A percentile compares a stretch with the other conserved stretches of the same genome.
Conservation (phyloP, 371 early-diverging fungal genomes). For the Lichtheimia ornata region DNA sequence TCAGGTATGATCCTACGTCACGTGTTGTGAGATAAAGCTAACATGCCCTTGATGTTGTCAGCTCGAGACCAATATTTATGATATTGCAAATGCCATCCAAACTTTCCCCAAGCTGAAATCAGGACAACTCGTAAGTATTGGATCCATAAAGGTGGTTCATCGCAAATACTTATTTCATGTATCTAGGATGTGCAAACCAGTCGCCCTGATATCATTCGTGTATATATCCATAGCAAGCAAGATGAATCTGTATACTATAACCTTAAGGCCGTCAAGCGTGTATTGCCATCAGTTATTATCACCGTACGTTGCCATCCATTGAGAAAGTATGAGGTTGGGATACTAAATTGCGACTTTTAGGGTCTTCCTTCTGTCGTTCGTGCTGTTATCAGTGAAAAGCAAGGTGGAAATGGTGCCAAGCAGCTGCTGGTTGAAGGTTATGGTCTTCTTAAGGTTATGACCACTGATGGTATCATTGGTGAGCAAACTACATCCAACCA, state of each 20-base stretch:
- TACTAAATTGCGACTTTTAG: slow-evolving; percentile 14
- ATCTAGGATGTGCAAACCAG: slow-evolving; percentile 73
- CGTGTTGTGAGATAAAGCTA: background rate
- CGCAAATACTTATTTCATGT: background rate
- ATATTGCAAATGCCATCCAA: slow-evolving; percentile 80
- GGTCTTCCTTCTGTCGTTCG: slow-evolving; percentile 88
- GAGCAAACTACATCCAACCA: slow-evolving; percentile 87
- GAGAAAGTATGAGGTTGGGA: no score
- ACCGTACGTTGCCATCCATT: slow-evolving; percentile 33
- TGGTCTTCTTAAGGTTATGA: slow-evolving; percentile 93
- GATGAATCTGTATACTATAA: slow-evolving; percentile 70
- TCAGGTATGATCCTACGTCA: slow-evolving; percentile 35
- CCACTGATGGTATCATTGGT: slow-evolving; percentile 83
- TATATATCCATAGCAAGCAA: slow-evolving; percentile 71
- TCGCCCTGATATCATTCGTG: slow-evolving; percentile 72
- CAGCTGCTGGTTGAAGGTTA: slow-evolving; percentile 93
- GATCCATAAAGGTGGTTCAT: background rate
- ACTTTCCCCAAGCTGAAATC: slow-evolving; percentile 87
- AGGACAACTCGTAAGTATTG: slow-evolving; percentile 51
- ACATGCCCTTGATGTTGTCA: slow-evolving; percentile 20
- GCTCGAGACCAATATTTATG: slow-evolving; percentile 81
- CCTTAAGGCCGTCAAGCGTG: slow-evolving; percentile 85
- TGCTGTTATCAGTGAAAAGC: slow-evolving; percentile 84
- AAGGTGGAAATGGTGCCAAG: slow-evolving; percentile 58
- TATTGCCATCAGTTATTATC: slow-evolving; percentile 80